A percentile compares a stretch with the other conserved stretches of the same genome.
phyloP scores from a whole-genome alignment of 2,329 filamentous ascomycete species.

The Colletotrichum chrysophilum region DNA sequence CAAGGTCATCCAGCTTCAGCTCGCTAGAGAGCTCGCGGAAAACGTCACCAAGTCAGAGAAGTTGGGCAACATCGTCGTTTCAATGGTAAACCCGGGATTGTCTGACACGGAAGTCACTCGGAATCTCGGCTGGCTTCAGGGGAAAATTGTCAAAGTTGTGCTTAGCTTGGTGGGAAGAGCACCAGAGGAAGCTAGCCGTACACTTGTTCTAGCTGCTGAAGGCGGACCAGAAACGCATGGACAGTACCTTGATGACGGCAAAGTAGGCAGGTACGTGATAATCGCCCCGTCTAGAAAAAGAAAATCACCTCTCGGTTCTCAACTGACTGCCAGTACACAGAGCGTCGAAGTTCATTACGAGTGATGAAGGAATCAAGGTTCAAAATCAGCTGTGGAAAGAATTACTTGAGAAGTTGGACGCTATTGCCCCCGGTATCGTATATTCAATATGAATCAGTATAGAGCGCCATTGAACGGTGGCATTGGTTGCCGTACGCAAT shows the following conservation, averaged over 20 bases:
- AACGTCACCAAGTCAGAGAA: not conserved
- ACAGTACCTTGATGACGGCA: slow-evolving; percentile 40
- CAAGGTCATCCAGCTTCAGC: not conserved
- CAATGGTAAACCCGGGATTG: not conserved
- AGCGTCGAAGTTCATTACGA: slow-evolving; percentile 30
- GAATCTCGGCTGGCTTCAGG: not conserved
- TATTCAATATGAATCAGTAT: not conserved
- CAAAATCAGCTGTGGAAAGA: slow-evolving; percentile 45
- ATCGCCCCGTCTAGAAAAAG: fast-evolving
- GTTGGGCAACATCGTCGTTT: not conserved
- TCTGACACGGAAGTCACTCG: not conserved
- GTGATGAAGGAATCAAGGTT: slow-evolving; percentile 37
- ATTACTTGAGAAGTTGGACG: slow-evolving; percentile 47
- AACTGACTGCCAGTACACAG: slow-evolving; percentile 24
- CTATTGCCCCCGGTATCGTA: slow-evolving; percentile 41
- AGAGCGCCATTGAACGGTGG: not conserved
- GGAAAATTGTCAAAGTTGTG: not conserved
- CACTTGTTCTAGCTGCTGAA: slow-evolving; percentile 39
- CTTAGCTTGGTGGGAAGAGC: slow-evolving; percentile 33
- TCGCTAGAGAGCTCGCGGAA: not conserved
- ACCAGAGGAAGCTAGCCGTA: slow-evolving; percentile 42
- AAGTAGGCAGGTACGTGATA: slow-evolving; percentile 17
- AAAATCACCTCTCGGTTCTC: fast-evolving
- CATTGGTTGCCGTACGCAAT: slow-evolving; percentile 25
- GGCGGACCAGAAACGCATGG: slow-evolving; percentile 42